Base-by-base conservation (phyloP, 1,284 basidiomycete genomes). In the Meripilus lineatus region DNA sequence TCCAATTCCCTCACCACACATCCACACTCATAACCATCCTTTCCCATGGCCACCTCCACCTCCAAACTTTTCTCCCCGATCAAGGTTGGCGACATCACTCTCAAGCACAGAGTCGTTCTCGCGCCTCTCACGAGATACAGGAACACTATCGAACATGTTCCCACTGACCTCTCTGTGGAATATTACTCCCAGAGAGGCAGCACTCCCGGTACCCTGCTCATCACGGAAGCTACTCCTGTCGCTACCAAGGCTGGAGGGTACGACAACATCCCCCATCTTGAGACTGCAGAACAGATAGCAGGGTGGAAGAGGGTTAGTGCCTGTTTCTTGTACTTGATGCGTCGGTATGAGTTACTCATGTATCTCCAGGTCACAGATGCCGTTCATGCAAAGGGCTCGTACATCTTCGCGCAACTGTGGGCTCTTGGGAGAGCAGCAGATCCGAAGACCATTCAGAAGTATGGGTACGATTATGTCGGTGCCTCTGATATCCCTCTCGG, bases 331-430 rank as follows among this genome's bases (percentile, higher is more conserved):
- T 28, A 20, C 17, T 14, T 38, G 15, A 18, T 13, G 32, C 15
- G 18, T 38, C 10, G 13, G 10, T 21, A 32, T 18, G 22, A 11
- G 21, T 36, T 30, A 32, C 23, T 40, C 36, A 43, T 36, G 5
- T 32, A 17, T 38, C 14, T 32, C 25, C 41, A 64, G 62, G 42
- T 65, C 5, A 56, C 54, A 8, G 56, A 61, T 39, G 56, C 55
- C 0, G 57, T 63, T 0, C 61, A 64, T 44, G 57, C 50, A 28
- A 61, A 55, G 43, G 69, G 63, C 2, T 70, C 67, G 0, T 62
- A 56, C 52, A 69, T 76, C 44, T 74, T 62, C 56, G 25, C 63
- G 22, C 75, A 80, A 52, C 57, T 77, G 0, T 75, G 72, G 72
- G 69, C 70, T 0, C 52, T 70, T 32, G 74, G 71, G 1, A 63